These are phyloP conservation scores for Arthrobotrys sinensis DNA, from an alignment of 2,329 filamentous ascomycete species.

Conservation along the genomic window DNA sequence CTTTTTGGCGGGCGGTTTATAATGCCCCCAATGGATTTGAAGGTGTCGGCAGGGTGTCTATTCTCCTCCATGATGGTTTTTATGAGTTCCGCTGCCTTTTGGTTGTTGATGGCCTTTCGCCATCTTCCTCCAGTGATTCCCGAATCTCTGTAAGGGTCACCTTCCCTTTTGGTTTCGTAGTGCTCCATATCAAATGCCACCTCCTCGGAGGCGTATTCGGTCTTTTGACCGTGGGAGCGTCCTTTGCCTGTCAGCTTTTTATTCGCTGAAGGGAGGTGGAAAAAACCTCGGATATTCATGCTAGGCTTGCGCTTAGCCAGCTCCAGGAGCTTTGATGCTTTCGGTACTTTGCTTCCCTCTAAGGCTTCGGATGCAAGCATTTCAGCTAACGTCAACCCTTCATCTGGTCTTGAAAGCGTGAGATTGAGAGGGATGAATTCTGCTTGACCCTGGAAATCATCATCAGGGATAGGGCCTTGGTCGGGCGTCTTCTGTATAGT, in stretches of 20 bases:
- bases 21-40: not conserved
- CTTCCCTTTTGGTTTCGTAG: not conserved
- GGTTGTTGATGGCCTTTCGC: slow-evolving; percentile 15
- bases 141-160: slow-evolving; percentile 2
- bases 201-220: not conserved
- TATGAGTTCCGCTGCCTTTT: slow-evolving; percentile 16
- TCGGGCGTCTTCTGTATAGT: too few species aligned
- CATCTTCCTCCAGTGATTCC: slow-evolving; percentile 8
- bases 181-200: not conserved
- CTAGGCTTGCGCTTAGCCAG: not conserved
- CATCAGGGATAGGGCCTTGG: not conserved
- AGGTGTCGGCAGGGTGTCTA: slow-evolving; percentile 8
- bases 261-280: not conserved
- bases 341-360: not conserved
- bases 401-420: slow-evolving; percentile 1
- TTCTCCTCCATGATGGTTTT: not conserved
- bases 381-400: slow-evolving; percentile 22
- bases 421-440: slow-evolving; percentile 14
- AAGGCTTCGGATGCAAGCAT: slow-evolving; percentile 7
- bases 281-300: slow-evolving; percentile 2
- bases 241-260: not conserved
- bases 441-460: not conserved
- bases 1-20: not conserved
- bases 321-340: not conserved
- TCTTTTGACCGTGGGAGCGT: not conserved